These are phyloP conservation scores for Kwoniella sp. DNA, from an alignment of 768 basidiomycete species.

Conservation along the genomic window DNA sequence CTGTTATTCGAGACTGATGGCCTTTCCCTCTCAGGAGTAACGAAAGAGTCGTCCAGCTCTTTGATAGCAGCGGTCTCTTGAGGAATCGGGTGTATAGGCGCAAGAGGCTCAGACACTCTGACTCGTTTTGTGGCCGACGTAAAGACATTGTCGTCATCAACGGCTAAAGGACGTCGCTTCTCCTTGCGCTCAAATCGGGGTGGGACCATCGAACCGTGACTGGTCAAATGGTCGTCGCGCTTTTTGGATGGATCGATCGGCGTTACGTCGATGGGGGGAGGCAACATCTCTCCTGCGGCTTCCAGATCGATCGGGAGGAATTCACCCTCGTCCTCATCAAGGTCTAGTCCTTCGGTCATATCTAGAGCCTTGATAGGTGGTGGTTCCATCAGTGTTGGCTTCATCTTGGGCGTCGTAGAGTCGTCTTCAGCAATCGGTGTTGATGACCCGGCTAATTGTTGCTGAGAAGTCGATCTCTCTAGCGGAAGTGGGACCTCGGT, in stretches of 20 bases:
- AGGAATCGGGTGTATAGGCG: constrained; percentile 27
- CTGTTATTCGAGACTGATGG: constrained; percentile 20
- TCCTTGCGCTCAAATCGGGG: constrained; percentile 35
- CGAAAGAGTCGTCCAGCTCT: constrained; percentile 38
- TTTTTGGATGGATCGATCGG: constrained; percentile 11
- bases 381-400: constrained; percentile 1
- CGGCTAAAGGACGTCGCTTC: constrained; percentile 27
- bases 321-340: constrained; percentile 40
- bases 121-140: constrained; percentile 31
- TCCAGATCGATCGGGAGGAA: constrained; percentile 35
- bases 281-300: neutral
- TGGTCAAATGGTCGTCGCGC: constrained; percentile 19
- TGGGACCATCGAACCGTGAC: constrained; percentile 31
- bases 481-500: constrained; percentile 13
- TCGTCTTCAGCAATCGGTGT: constrained; percentile 3
- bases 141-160: constrained; percentile 44
- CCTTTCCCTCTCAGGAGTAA: constrained; percentile 44
- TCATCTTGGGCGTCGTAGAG: constrained; percentile 17
- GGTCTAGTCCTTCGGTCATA: constrained; percentile 2
- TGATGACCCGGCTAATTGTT: constrained; percentile 2
- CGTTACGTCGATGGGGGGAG: constrained; percentile 3
- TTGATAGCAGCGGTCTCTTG: constrained; percentile 27
- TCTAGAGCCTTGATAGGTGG: constrained; percentile 14
- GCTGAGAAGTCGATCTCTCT: constrained; percentile 8
- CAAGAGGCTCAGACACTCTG: constrained; percentile 40